Conservation (phyloP, 805 yeast species). For the Teunomyces atbi region DNA sequence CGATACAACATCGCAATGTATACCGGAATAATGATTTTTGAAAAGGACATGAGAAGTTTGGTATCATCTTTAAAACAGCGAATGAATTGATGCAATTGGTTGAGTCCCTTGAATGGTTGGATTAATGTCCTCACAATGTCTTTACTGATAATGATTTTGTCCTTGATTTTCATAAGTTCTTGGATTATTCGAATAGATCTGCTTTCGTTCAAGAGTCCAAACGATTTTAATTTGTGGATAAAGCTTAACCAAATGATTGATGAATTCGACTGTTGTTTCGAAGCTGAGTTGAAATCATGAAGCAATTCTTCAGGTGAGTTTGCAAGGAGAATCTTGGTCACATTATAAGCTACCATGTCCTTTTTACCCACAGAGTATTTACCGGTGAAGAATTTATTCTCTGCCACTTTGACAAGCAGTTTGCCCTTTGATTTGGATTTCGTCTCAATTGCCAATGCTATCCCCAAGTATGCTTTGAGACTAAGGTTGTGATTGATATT, state of each 20-base stretch:
- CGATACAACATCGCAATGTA: constrained; percentile 26
- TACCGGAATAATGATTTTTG: constrained; percentile 24
- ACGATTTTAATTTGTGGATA: constrained; percentile 28
- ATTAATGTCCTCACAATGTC: constrained; percentile 30
- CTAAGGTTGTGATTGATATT: constrained; percentile 17
- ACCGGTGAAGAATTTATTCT: constrained; percentile 17
- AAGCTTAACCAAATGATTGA: constrained; percentile 37
- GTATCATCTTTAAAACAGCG: constrained; percentile 9
- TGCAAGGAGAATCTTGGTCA: constrained; percentile 27
- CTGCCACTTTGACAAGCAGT: constrained; percentile 26
- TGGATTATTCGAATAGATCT: constrained; percentile 26
- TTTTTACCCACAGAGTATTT: constrained; percentile 9
- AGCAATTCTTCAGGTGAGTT: constrained; percentile 34
- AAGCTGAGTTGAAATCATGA: constrained; percentile 31
- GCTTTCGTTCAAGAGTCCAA: constrained; percentile 29
- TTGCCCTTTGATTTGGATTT: constrained; percentile 25
- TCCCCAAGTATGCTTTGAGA: constrained; percentile 37
- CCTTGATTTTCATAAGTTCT: constrained; percentile 22
- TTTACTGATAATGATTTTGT: constrained; percentile 28
- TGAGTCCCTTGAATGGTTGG: constrained; percentile 26
- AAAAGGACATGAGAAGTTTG: constrained; percentile 13
- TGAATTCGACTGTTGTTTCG: constrained; percentile 20
- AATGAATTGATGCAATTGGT: constrained; percentile 21
- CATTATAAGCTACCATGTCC: constrained; percentile 22
- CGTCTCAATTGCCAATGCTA: constrained; percentile 27